Conservation (phyloP, 73 alveolate genomes). For the Symbiodinium pilosum region DNA sequence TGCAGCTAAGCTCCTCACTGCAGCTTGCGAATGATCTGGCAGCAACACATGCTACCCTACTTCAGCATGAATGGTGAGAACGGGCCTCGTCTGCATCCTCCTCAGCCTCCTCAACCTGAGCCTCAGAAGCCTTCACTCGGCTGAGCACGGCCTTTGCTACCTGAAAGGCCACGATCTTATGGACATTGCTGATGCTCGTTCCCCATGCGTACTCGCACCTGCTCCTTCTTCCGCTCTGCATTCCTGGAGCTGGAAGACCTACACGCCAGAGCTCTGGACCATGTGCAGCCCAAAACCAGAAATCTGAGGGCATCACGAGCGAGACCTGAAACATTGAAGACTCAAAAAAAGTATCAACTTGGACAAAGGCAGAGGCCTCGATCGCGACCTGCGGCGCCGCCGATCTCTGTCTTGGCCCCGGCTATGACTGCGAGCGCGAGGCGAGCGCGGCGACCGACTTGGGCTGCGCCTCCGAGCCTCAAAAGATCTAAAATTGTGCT, state of each 20-base stretch:
- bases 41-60: background rate
- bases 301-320: too few species aligned
- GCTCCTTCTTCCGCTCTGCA: conserved; percentile 76
- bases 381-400: background rate
- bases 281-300: background rate
- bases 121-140: conserved; percentile 46
- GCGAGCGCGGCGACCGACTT: background rate
- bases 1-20: background rate
- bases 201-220: conserved; percentile 33
- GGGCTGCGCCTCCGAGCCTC: conserved; percentile 8
- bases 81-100: conserved; percentile 44
- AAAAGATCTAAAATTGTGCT: too few species aligned
- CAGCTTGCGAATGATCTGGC: conserved; percentile 52
- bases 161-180: background rate
- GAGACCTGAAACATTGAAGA: too few species aligned
- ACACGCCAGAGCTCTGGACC: background rate
- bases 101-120: conserved; percentile 29
- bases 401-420: background rate
- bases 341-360: too few species aligned
- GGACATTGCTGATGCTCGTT: too few species aligned
- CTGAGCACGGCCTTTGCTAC: conserved; percentile 73
- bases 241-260: conserved; percentile 53
- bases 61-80: background rate
- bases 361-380: background rate
- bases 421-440: conserved; percentile 33